phyloP scores from a whole-genome alignment of 257 asterid genomes.

The Solanum clarkiae region DNA sequence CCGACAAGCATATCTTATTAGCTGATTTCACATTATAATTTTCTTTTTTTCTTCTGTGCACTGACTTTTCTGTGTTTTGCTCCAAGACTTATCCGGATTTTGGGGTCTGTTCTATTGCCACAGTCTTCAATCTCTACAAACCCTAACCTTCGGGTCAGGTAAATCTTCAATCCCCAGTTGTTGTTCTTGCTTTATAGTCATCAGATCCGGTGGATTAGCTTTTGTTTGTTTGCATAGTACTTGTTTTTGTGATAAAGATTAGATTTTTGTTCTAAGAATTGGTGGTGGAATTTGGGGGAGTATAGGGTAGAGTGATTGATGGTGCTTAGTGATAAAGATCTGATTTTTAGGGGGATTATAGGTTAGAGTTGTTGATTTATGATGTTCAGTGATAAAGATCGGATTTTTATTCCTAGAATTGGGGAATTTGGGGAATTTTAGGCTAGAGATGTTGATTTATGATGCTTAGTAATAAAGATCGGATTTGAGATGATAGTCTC shows the following conservation, averaged over 20 bases:
- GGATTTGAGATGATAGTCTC: too few relatives aligned
- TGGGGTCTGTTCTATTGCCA: conserved; percentile 7
- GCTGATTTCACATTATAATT: neutral
- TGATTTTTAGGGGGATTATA: neutral
- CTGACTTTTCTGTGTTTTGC: conserved; percentile 3
- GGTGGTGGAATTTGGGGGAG: neutral
- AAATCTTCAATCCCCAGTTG: neutral
- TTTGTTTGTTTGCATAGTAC: neutral
- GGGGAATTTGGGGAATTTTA: neutral
- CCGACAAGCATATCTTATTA: neutral
- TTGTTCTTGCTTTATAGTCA: neutral
- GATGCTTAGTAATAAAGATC: neutral
- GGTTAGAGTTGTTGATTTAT: neutral
- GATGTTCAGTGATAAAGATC: neutral
- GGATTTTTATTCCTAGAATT: neutral
- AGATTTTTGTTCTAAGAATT: neutral
- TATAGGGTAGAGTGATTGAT: neutral
- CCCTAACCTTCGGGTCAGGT: conserved; percentile 31
- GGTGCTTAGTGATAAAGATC: neutral
- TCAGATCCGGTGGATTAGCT: neutral
- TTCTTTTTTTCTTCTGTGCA: neutral
- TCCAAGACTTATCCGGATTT: conserved; percentile 21
- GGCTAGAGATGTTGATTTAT: neutral
- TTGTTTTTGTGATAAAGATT: neutral
- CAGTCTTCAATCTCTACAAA: neutral